Evolutionary conservation across 768 basidiomycete genomes (phyloP), one percentile per base, ranked within the genome.

Genomic region (Cystofilobasidium bisporidii): DNA sequence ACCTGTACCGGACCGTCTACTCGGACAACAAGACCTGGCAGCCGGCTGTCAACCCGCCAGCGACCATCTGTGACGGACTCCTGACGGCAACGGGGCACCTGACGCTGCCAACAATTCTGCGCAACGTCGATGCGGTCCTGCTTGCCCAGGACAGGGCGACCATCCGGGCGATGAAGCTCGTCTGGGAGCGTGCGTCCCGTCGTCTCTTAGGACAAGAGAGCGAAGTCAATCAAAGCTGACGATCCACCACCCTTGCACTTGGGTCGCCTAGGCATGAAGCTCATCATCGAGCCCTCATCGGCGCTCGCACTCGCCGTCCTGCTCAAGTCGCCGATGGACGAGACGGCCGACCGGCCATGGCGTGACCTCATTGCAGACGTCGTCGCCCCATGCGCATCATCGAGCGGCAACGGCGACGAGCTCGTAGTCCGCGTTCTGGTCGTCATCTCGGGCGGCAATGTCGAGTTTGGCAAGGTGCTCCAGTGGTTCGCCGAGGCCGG

Each of bases 381-480:
- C 14, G 56, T 40, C 26, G 43, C 43, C 43, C 18, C 43, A 15
- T 4, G 43, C 3, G 8, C 36, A 6, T 36, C 43, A 5, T 15
- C 43, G 43, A 15, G 43, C 43, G 17, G 18, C 10, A 15, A 3
- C 43, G 56, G 33, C 22, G 38, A 12, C 58, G 38, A 59, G 33
- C 6, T 33, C 38, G 58, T 59, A 10, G 22, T n/a, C 22, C n/a
- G 32, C 22, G 24, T 59, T 10, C 17, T 43, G 8, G 59, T 45
- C 28, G 59, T 60, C 38, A 40, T 60, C 59, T 40, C 59, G 4
- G 59, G 59, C 5, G 59, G 59, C 24, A 60, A 60, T 36, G 33
- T 38, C 28, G 59, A 60, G 41, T n/a, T 60, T 15, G 24, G 8
- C 5, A 60, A 60, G 59, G 41, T 60, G 28, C 41, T 60, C 6